Base-by-base conservation (phyloP, 352 stramenopile species). In the Phytophthora palmivora region DNA sequence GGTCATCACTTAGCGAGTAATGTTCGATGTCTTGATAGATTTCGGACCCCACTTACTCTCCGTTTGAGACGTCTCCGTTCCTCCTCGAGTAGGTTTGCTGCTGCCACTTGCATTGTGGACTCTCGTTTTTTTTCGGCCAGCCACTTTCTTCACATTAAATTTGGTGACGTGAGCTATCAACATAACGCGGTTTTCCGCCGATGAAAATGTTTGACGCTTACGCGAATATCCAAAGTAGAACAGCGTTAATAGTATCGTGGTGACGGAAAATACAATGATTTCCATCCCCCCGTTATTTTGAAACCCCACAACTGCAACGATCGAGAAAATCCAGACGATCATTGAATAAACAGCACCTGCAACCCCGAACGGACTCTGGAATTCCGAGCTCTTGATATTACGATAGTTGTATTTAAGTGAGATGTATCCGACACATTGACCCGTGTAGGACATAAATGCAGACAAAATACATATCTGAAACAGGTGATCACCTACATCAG, bases 91-190 rank as follows among this genome's bases (percentile, higher is more conserved):
- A 0, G 15, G 34, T 14, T 67, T 61, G 16, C 50, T 56, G 15
- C 21, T 56, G 49, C 44, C 50, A 30, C 42, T 63, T 12, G 11
- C 9, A 19, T 46, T 55, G 12, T 45, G 30, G 21, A 12, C 22
- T 48, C 6, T 9, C 30, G 10, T 48, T 39, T 46, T 30, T 8
- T 26, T 22, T 43, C 57, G 57, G 8, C 63, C 43, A 10, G 41
- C 59, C 0, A 52, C 28, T 12, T 66, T 63, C 24, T 62, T 70
- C 9, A 66, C 21, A 30, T 77, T 77, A 24, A 77, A 79, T 24
- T 79, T 76, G 4, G 69, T 76, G 22, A 84, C 75, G 19, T 84
- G 72, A 14, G 75, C 75, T 24, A 84, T 68, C 18, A 84, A 44
- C 45, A 84, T 59, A 9, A 78, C 56, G 7, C 69, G 68, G 30